Percentiles rank a stretch among this genome's conserved stretches.
These are phyloP conservation scores for Ceratocystis colombiana DNA, from an alignment of 2,329 filamentous ascomycete species.

Conservation along the genomic window DNA sequence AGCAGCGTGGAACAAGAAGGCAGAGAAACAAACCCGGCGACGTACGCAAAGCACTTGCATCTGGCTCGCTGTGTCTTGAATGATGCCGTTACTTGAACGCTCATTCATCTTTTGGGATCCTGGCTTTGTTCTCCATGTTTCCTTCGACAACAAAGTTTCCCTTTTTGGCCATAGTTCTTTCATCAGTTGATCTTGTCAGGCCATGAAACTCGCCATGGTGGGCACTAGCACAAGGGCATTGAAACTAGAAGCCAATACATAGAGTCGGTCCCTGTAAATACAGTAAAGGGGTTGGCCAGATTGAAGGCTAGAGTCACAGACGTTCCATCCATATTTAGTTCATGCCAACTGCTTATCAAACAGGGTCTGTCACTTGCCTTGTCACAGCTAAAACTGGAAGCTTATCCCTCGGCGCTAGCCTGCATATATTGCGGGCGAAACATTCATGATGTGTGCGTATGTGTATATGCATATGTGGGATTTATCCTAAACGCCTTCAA, in stretches of 20 bases:
- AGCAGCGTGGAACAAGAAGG: too few relatives aligned
- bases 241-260: slow-evolving; percentile 3
- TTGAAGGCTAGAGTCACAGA: neutral
- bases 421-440: too few relatives aligned
- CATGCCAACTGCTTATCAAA: slow-evolving; percentile 2
- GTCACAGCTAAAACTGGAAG: neutral
- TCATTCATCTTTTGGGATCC: too few relatives aligned
- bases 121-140: too few relatives aligned
- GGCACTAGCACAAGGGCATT: neutral
- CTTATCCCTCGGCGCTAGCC: too few relatives aligned
- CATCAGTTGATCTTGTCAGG: neutral
- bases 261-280: neutral
- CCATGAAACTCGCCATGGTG: neutral
- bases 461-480: neutral
- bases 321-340: neutral
- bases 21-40: too few relatives aligned
- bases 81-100: too few relatives aligned
- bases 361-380: neutral
- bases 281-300: neutral
- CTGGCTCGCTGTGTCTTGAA: too few relatives aligned
- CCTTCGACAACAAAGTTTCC: neutral
- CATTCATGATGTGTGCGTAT: neutral
- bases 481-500: too few relatives aligned
- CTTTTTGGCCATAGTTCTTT: neutral
- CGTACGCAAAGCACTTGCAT: too few relatives aligned